Percentiles rank a stretch among this genome's conserved stretches.
phyloP scores from a whole-genome alignment of 202 grass and related monocot species.

The Setaria viridis region DNA sequence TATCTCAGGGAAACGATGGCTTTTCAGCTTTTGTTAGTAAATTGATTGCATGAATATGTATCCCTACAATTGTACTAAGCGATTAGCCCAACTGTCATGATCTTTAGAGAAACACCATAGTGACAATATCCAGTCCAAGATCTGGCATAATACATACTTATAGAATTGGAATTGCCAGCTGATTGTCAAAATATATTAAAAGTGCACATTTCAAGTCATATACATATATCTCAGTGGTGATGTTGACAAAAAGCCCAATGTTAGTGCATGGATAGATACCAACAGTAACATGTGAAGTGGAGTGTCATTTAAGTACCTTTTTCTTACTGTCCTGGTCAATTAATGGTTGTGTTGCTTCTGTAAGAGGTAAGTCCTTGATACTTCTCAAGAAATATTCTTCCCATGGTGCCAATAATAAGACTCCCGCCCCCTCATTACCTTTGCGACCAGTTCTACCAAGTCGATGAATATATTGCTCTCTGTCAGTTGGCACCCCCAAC shows the following conservation, averaged over 20 bases:
- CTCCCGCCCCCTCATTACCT: constrained; percentile 84
- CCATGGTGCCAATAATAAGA: constrained; percentile 88
- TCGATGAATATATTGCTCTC: constrained; percentile 97
- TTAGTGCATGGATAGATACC: not conserved
- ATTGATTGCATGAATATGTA: not conserved
- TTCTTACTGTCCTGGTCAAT: constrained; percentile 73
- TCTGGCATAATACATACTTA: not conserved
- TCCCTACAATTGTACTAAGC: not conserved
- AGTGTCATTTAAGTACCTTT: constrained; percentile 56
- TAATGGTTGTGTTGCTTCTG: constrained; percentile 65
- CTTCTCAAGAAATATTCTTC: constrained; percentile 90
- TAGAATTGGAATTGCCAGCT: not conserved
- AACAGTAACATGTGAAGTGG: constrained; percentile 9
- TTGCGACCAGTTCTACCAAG: constrained; percentile 90
- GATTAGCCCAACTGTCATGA: not conserved
- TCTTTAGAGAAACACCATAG: not conserved
- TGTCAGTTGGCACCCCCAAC: constrained; percentile 81
- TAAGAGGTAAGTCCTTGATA: constrained; percentile 82
- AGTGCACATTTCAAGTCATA: not conserved
- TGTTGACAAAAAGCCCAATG: constrained; percentile 11
- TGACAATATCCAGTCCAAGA: not conserved
- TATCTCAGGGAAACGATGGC: not conserved
- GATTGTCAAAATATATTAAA: constrained; percentile 10
- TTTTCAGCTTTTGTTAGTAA: too few relatives aligned
- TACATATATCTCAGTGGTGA: not conserved